Percentiles rank a stretch among this genome's conserved stretches.
Conservation (phyloP, 192 early-diverging fungal genomes). For the Backusella luteola region DNA sequence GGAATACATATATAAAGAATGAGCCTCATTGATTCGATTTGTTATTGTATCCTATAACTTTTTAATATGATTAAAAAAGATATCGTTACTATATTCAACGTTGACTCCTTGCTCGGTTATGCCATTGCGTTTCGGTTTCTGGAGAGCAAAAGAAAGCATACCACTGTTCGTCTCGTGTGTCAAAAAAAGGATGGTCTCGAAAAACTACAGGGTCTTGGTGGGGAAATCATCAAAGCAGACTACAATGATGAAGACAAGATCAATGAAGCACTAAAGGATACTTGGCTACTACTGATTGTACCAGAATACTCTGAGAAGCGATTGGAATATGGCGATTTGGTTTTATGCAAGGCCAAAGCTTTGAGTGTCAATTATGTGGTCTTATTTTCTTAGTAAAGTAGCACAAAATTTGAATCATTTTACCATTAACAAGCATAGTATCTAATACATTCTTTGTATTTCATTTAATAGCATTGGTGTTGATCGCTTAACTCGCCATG, state of each 20-base stretch:
- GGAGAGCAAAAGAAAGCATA: neutral
- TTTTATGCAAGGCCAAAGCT: neutral
- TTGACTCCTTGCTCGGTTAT: slow-evolving; percentile 12
- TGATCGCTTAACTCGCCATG: neutral
- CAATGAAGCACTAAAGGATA: neutral
- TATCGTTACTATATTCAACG: neutral
- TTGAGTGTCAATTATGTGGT: slow-evolving; percentile 6
- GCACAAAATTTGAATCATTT: neutral
- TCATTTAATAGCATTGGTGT: slow-evolving; percentile 14
- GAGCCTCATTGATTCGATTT: neutral
- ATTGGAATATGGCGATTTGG: neutral
- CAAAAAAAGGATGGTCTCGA: neutral
- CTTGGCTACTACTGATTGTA: neutral
- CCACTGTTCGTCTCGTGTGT: slow-evolving; percentile 11
- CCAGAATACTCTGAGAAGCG: slow-evolving; percentile 2
- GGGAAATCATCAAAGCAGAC: neutral
- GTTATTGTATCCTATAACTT: neutral
- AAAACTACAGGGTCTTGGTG: slow-evolving; percentile 8
- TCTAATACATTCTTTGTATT: neutral
- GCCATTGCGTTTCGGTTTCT: slow-evolving; percentile 9
- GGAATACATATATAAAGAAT: neutral
- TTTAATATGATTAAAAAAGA: neutral
- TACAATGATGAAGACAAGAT: neutral
- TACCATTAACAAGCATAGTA: neutral
- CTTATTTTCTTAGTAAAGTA: slow-evolving; percentile 13